phyloP scores from a whole-genome alignment of 2,329 filamentous ascomycete genomes.

The Westerdykella ornata region DNA sequence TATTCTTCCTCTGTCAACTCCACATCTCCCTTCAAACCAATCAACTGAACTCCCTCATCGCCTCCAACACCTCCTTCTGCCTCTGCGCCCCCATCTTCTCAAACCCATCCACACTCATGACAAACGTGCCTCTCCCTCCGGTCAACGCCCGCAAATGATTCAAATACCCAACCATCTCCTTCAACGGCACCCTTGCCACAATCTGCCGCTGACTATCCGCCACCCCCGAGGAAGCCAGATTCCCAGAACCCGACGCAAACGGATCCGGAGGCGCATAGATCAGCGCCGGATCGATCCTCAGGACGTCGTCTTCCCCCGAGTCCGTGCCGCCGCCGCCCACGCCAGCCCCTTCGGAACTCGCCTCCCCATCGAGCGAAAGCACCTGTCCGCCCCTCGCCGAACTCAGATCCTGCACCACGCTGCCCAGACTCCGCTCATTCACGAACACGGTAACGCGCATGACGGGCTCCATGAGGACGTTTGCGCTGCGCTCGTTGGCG shows the following conservation, averaged over 20 bases:
- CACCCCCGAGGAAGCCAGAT: conserved; percentile 10
- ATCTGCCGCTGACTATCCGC: conserved; percentile 50
- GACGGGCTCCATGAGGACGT: conserved; percentile 81
- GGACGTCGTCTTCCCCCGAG: conserved; percentile 26
- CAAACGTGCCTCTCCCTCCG: conserved; percentile 70
- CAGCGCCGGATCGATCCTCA: conserved; percentile 58
- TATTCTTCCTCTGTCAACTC: too few species aligned
- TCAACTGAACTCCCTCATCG: conserved; percentile 22
- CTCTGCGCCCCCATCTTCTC: conserved; percentile 58
- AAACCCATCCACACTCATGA: conserved; percentile 67
- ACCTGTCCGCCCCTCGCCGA: conserved; percentile 68
- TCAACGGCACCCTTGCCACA: conserved; percentile 80
- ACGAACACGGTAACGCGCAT: conserved; percentile 86
- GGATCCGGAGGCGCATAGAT: conserved; percentile 89
- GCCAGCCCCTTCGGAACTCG: too few species aligned
- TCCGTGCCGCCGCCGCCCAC: conserved; percentile 12
- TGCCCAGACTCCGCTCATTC: conserved; percentile 72
- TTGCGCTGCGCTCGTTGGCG: conserved; percentile 48
- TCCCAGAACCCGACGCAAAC: conserved; percentile 45
- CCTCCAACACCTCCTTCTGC: conserved; percentile 50
- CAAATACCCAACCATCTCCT: conserved; percentile 94
- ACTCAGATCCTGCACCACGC: conserved; percentile 74
- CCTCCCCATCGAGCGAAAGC: conserved; percentile 53
- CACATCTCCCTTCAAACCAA: not conserved
- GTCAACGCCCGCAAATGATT: conserved; percentile 84